Evolutionary conservation across 2,329 filamentous ascomycete species (phyloP), one percentile per base, ranked within the genome.

Genomic region (Nannizziopsis barbatae): DNA sequence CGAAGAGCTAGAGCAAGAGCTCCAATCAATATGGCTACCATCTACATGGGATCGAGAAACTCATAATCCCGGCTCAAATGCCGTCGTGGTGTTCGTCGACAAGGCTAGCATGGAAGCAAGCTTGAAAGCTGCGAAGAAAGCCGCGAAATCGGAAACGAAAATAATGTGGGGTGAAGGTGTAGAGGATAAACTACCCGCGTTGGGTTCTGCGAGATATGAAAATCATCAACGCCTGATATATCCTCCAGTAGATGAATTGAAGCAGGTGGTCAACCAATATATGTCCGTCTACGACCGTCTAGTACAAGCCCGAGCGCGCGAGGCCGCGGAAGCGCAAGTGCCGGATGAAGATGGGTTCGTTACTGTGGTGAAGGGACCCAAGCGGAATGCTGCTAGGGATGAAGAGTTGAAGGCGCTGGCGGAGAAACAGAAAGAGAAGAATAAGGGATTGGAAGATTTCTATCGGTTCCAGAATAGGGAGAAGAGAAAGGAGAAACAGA

Each of bases 311-410:
- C 67, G 82, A 73, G 66, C 81, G 72, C 57, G 75, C 60, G 55
- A 81, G 71, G 68, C 75, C 72, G 61, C 76, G 48, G 71, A 83
- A 52, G 80, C 86, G 52, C 83, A 84, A 56, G 81, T 87, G 59
- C 87, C 90, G 0, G 92, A 98, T 64, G 89, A 87, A 60, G 92
- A 98, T 65, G 92, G 92, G 1, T 98, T 98, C 63, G 77, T 96
- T 42, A 96, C 89, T 2, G 92, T 98, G 18, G 84, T 82, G 1
- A 77, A 85, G 47, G 88, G 88, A 20, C 84, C 85, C 35, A 75
- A 75, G 51, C 73, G 83, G 50, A 84, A 83, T n/a, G 81, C 86
- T 1, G 88, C 85, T 1, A 77, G 81, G 47, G 75, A 80, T 53
- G 83, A 83, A 56, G 87, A 84, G 58, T 79, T 81, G 12, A 76